A percentile compares a stretch with the other conserved stretches of the same genome.
These are phyloP conservation scores for Barnettozyma siamensis DNA, from an alignment of 805 yeast genomes.

Conservation along the genomic window DNA sequence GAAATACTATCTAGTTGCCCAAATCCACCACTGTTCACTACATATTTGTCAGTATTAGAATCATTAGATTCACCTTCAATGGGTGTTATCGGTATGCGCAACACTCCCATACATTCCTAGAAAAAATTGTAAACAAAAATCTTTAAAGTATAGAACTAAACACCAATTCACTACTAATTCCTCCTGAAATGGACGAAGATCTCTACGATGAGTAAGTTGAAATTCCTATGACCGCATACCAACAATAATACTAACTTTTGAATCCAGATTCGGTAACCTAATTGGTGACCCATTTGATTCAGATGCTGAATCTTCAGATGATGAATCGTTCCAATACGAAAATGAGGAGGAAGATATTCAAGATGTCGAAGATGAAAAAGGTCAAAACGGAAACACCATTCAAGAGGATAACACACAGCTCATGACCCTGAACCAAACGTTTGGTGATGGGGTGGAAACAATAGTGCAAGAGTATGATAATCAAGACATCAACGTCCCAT, in stretches of 20 bases:
- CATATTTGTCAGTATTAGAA: no score
- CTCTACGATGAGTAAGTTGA: conserved; percentile 62
- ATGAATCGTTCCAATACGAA: conserved; percentile 19
- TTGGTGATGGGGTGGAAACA: conserved; percentile 62
- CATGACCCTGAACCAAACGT: conserved; percentile 40
- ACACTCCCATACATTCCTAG: neutral
- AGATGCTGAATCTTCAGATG: conserved; percentile 34
- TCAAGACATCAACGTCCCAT: conserved; percentile 54
- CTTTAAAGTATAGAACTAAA: neutral
- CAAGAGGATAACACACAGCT: conserved; percentile 42
- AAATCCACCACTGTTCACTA: neutral
- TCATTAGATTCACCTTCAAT: no score
- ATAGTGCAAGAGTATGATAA: conserved; percentile 48
- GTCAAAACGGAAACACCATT: conserved; percentile 27
- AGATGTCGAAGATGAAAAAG: conserved; percentile 8
- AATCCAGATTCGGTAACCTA: conserved; percentile 52
- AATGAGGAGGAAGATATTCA: conserved; percentile 21
- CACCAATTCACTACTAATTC: neutral
- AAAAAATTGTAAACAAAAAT: conserved; percentile 1
- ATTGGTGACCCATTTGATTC: conserved; percentile 48
- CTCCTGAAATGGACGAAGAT: conserved; percentile 46
- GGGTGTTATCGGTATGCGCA: neutral
- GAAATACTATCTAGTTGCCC: no score
- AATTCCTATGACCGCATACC: no score
- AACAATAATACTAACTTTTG: conserved; percentile 1